A percentile compares a stretch with the other conserved stretches of the same genome.
These are phyloP conservation scores for Porogramme epimiltina DNA, from an alignment of 1,284 basidiomycete genomes.

Conservation along the genomic window DNA sequence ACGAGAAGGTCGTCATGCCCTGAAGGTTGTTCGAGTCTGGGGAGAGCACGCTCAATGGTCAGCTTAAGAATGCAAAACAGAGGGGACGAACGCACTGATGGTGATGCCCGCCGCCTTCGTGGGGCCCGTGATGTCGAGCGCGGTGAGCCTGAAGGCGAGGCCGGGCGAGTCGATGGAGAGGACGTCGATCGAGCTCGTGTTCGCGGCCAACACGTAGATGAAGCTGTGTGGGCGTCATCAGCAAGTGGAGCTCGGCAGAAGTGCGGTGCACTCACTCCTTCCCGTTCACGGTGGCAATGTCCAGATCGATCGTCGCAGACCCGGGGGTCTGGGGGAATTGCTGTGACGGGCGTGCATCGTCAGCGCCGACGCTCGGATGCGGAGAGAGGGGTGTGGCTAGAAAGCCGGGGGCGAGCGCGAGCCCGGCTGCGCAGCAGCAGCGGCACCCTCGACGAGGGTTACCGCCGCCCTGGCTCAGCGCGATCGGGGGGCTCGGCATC, in stretches of 20 bases:
- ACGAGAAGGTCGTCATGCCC: constrained; percentile 41
- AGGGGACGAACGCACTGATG: constrained; percentile 33
- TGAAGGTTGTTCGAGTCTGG: constrained; percentile 43
- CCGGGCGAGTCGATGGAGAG: constrained; percentile 43
- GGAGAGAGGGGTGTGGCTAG: too few species aligned
- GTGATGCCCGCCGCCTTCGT: constrained; percentile 39
- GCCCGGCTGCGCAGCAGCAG: too few species aligned
- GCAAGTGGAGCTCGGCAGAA: neutral
- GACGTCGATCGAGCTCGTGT: constrained; percentile 43
- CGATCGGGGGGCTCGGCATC: neutral
- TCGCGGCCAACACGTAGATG: constrained; percentile 45
- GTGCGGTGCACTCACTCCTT: constrained; percentile 42
- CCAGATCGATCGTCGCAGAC: constrained; percentile 49
- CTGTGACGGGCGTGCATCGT: constrained; percentile 19
- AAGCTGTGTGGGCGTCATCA: constrained; percentile 33
- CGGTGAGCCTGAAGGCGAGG: constrained; percentile 39
- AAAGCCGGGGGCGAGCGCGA: too few species aligned
- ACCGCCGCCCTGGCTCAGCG: neutral
- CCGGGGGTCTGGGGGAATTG: constrained; percentile 43
- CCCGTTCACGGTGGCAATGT: constrained; percentile 42
- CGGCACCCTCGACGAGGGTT: too few species aligned
- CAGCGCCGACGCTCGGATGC: too few species aligned
- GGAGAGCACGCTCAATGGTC: neutral
- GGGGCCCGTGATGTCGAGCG: constrained; percentile 41
- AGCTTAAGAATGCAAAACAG: neutral